Conservation (phyloP, 371 early-diverging fungal species). For the Circinella minor region DNA sequence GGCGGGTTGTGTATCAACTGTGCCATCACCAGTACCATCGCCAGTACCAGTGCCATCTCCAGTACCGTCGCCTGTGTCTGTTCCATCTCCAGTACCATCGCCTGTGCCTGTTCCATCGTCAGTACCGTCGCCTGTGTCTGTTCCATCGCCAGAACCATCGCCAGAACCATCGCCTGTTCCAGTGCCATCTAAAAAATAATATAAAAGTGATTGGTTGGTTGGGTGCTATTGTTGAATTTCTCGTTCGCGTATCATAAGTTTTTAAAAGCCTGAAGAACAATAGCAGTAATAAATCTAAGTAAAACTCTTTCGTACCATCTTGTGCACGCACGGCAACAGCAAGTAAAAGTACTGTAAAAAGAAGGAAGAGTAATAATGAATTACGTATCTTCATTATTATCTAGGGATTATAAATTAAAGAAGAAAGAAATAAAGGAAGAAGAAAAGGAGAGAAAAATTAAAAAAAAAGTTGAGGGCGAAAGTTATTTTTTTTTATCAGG, state of each 20-base stretch:
- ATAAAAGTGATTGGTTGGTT: too few relatives aligned
- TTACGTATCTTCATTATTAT: conserved; percentile 12
- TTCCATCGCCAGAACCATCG: background rate
- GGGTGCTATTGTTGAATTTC: too few relatives aligned
- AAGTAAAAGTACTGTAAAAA: background rate
- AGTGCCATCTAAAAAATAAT: background rate
- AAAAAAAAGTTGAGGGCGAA: conserved; percentile 5
- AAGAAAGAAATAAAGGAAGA: conserved; percentile 4
- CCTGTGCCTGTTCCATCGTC: conserved; percentile 2
- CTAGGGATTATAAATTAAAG: background rate
- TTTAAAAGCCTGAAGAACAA: background rate
- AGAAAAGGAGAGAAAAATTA: background rate
- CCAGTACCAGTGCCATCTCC: conserved; percentile 3
- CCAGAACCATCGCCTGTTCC: background rate
- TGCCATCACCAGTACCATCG: background rate
- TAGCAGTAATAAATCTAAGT: too few relatives aligned
- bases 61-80: background rate
- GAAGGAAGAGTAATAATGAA: conserved; percentile 9
- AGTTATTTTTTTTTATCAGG: background rate
- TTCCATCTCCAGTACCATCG: background rate
- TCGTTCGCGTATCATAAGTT: background rate
- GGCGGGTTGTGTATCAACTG: background rate
- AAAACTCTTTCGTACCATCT: background rate
- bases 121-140: background rate
- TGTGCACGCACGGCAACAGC: conserved; percentile 3